Evolutionary conservation across 1,284 basidiomycete species (phyloP).

Genomic region (Ustilago loliicola): DNA sequence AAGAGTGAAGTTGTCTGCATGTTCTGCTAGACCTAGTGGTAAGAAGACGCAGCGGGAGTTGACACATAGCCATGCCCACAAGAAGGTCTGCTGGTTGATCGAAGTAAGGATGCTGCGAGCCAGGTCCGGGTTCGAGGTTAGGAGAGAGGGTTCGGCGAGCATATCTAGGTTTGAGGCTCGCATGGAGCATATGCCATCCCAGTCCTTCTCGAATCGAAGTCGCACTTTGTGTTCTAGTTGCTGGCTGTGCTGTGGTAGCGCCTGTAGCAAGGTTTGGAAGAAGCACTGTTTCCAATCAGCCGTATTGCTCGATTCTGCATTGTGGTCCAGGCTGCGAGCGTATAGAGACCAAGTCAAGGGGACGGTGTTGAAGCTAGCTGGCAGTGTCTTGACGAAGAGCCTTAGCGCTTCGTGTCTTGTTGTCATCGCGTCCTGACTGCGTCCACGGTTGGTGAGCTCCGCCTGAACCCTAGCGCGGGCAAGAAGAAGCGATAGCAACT

Average conservation of each 20-base stretch:
- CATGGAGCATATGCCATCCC: constrained; percentile 21
- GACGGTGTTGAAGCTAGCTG: constrained; percentile 41
- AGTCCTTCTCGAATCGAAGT: constrained; percentile 53
- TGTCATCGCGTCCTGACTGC: neutral
- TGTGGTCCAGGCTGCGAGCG: neutral
- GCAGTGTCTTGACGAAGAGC: constrained; percentile 52
- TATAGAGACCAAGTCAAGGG: constrained; percentile 52
- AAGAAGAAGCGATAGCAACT: constrained; percentile 40
- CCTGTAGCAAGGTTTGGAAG: constrained; percentile 26
- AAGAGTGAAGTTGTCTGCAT: constrained; percentile 66
- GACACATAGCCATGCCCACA: constrained; percentile 65
- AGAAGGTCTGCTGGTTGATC: constrained; percentile 22
- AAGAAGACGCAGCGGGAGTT: constrained; percentile 66
- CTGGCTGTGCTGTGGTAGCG: constrained; percentile 39
- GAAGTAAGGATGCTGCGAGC: constrained; percentile 15
- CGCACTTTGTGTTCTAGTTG: constrained; percentile 24
- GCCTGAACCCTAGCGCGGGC: constrained; percentile 21
- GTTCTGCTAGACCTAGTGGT: constrained; percentile 53
- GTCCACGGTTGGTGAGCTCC: neutral
- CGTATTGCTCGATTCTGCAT: neutral
- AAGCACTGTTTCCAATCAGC: constrained; percentile 15
- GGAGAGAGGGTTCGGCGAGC: constrained; percentile 27
- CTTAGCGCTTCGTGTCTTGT: constrained; percentile 25
- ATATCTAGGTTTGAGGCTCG: constrained; percentile 12
- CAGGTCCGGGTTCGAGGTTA: constrained; percentile 4